Evolutionary conservation across 805 yeast species (phyloP).

Genomic region (Myxozyma kluyveri): DNA sequence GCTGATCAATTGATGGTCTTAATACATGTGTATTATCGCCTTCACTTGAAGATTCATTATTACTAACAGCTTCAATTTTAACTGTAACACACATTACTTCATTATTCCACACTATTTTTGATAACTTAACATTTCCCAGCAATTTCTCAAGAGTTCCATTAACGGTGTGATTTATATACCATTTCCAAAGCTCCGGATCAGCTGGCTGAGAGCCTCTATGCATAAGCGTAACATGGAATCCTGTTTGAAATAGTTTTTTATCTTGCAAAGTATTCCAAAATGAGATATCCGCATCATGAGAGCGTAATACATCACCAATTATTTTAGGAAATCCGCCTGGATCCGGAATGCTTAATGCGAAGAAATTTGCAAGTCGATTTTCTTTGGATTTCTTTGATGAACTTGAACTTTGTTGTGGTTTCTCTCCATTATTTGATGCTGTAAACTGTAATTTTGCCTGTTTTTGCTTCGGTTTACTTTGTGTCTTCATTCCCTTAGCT

Average conservation of each 20-base stretch:
- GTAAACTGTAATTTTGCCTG: slow-evolving; percentile 11
- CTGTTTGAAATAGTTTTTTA: slow-evolving; percentile 46
- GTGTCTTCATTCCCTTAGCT: slow-evolving; percentile 31
- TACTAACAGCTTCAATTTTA: slow-evolving; percentile 45
- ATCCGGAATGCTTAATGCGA: slow-evolving; percentile 16
- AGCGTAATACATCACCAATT: slow-evolving; percentile 19
- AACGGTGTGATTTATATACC: slow-evolving; percentile 9
- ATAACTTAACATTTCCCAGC: slow-evolving; percentile 5
- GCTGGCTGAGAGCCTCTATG: slow-evolving; percentile 40
- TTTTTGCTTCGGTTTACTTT: slow-evolving; percentile 5
- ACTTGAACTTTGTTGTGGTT: neutral
- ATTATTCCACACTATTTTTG: slow-evolving; percentile 8
- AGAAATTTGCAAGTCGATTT: slow-evolving; percentile 4
- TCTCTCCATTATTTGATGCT: neutral
- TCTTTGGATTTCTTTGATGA: neutral
- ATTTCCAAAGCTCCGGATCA: slow-evolving; percentile 21
- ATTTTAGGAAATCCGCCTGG: neutral
- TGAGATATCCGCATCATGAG: slow-evolving; percentile 12
- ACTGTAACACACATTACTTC: slow-evolving; percentile 42
- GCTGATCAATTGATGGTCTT: slow-evolving; percentile 42
- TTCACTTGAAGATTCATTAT: slow-evolving; percentile 53
- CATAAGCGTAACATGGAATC: slow-evolving; percentile 67
- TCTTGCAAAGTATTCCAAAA: slow-evolving; percentile 27
- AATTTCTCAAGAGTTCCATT: slow-evolving; percentile 1
- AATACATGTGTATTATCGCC: slow-evolving; percentile 42